Base-by-base conservation (phyloP, 73 alveolate species). In the Durusdinium trenchii region DNA sequence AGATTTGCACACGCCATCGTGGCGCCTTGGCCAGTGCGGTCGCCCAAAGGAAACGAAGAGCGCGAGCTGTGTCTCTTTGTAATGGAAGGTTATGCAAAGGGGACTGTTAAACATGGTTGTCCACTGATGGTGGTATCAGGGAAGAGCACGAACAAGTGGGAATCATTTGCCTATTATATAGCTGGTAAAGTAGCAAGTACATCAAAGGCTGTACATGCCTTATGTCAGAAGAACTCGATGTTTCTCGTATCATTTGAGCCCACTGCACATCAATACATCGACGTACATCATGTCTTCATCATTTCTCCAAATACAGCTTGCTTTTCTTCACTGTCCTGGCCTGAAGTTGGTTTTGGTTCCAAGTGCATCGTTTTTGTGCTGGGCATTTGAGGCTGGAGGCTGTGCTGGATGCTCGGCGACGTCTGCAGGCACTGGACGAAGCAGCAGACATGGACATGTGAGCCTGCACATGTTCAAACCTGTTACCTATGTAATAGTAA, bases 1-100 rank as follows among this genome's bases (percentile, higher is more conserved):
- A 42, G 96, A 89, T 47, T 71, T 89, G 71, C 96, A 89, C 60
- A 89, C 96, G 69, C 96, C 96, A 16, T 43, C 71, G 30, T 69
- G 96, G 85, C 86, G 16, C 47, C 96, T 89, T 61, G 14, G 46
- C 71, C 69, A 89, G 96, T 36, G 36, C 42, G 94, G 73, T 46
- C 48, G 35, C 14, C 71, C 90, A 32, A 79, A 54, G 20, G 28
- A 54, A 12, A 9, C 64, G 64, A 20, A 54, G 20, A 20, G 64
- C 64, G 20, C 9, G 64, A n/a, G n/a, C n/a, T 38, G 60, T 6
- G 81, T 20, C 47, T 62, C 76, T 5, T 60, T 60, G 73, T 1
- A 23, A 2, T 32, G 30, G n/a, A 32, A 60, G 4, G 18, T 23
- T 60, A 57, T 57, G 12, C 4, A 60, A 60, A 60, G 30, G 1